These are phyloP conservation scores for Ophiosphaerella narmari DNA, from an alignment of 2,329 filamentous ascomycete genomes.

Conservation along the genomic window DNA sequence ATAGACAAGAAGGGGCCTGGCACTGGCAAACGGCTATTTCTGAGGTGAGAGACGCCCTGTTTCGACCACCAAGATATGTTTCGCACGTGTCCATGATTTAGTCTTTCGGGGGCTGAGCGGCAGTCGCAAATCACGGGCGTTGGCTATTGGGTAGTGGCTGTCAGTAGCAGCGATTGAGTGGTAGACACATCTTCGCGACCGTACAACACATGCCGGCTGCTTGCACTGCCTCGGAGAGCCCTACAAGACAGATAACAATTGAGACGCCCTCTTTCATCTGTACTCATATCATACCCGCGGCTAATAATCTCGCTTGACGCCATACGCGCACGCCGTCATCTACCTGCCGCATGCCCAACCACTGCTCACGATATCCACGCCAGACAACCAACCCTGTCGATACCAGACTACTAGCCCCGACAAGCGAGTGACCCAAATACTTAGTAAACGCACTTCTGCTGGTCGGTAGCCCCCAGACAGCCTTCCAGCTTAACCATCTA, in stretches of 20 bases:
- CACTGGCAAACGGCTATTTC: too few relatives aligned
- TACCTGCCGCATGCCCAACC: background rate
- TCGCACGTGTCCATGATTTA: too few relatives aligned
- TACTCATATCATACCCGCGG: background rate
- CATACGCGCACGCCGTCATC: background rate
- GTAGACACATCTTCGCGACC: background rate
- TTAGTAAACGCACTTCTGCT: too few relatives aligned
- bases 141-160: background rate
- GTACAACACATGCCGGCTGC: background rate
- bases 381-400: conserved; percentile 1
- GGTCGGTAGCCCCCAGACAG: too few relatives aligned
- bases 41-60: too few relatives aligned
- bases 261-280: background rate
- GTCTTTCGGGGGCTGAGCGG: too few relatives aligned
- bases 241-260: background rate
- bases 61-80: too few relatives aligned
- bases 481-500: background rate
- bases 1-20: too few relatives aligned
- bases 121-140: background rate
- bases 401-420: background rate
- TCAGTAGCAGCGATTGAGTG: background rate
- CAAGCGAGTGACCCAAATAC: background rate
- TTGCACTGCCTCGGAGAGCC: background rate
- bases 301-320: background rate
- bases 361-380: conserved; percentile 1